Evolutionary conservation across 1,284 basidiomycete species (phyloP).

Genomic region (Apiotrichum veenhuisii): DNA sequence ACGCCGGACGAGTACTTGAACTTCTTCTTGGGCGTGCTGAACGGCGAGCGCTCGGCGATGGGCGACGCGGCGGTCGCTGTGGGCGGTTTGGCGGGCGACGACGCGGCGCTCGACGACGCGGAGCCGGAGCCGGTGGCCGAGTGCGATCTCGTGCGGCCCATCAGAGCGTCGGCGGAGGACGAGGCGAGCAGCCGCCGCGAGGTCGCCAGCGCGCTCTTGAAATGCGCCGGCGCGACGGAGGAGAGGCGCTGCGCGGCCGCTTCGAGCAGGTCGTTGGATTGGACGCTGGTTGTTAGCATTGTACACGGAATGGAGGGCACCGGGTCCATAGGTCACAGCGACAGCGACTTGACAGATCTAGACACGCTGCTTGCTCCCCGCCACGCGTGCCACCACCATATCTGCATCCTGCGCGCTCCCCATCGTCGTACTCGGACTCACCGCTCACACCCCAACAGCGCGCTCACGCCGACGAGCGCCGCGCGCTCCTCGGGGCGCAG

Average conservation of each 20-base stretch:
- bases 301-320: background rate
- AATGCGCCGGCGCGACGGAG: conserved; percentile 39
- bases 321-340: too few relatives aligned
- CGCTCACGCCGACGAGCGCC: conserved; percentile 44
- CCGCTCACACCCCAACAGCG: conserved; percentile 46
- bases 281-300: conserved; percentile 25
- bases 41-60: conserved; percentile 13
- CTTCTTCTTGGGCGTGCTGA: conserved; percentile 37
- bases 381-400: background rate
- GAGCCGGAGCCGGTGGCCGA: background rate
- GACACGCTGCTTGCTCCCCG: too few relatives aligned
- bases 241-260: conserved; percentile 39
- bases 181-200: conserved; percentile 28
- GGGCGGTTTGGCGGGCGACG: conserved; percentile 1
- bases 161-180: background rate
- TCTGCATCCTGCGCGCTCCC: background rate
- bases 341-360: too few relatives aligned
- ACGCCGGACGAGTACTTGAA: conserved; percentile 31
- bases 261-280: conserved; percentile 35
- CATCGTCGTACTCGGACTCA: conserved; percentile 18
- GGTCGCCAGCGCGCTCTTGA: conserved; percentile 30
- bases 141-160: too few relatives aligned
- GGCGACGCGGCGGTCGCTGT: background rate
- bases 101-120: background rate
- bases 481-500: conserved; percentile 37